Conservation (phyloP, 2,329 filamentous ascomycete genomes). For the Diaporthe sp. region DNA sequence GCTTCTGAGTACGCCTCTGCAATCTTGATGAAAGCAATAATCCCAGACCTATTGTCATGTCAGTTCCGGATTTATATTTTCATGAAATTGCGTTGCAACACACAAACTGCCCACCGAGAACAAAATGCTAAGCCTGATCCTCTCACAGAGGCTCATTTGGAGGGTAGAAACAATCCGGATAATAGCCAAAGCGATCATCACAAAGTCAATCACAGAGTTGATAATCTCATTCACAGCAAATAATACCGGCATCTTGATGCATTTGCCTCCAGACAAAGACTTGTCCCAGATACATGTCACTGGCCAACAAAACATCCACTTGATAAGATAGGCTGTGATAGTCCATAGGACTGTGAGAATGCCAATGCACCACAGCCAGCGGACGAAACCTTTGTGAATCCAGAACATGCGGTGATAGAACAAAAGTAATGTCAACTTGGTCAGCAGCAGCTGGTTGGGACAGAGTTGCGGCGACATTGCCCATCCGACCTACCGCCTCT, state of each 20-base stretch:
- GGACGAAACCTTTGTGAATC: background rate
- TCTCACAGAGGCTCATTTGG: background rate
- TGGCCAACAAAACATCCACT: background rate
- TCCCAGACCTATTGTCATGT: background rate
- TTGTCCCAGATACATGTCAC: background rate
- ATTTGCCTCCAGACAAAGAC: background rate
- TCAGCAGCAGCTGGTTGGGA: background rate
- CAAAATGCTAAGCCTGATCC: background rate
- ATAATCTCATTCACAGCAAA: background rate
- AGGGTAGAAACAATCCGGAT: background rate
- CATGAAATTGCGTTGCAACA: no score
- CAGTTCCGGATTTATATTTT: no score
- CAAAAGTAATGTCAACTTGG: background rate
- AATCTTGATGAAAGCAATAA: background rate
- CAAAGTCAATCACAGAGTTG: background rate
- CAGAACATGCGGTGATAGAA: background rate
- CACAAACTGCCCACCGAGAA: background rate
- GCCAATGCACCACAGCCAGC: background rate
- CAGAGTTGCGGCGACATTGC: background rate
- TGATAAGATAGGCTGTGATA: background rate
- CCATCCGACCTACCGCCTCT: background rate
- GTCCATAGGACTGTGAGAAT: background rate
- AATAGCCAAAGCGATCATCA: background rate
- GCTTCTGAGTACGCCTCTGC: background rate
- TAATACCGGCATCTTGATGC: background rate